Conservation (phyloP, 2,329 filamentous ascomycete species). For the Colletotrichum sansevieriae region DNA sequence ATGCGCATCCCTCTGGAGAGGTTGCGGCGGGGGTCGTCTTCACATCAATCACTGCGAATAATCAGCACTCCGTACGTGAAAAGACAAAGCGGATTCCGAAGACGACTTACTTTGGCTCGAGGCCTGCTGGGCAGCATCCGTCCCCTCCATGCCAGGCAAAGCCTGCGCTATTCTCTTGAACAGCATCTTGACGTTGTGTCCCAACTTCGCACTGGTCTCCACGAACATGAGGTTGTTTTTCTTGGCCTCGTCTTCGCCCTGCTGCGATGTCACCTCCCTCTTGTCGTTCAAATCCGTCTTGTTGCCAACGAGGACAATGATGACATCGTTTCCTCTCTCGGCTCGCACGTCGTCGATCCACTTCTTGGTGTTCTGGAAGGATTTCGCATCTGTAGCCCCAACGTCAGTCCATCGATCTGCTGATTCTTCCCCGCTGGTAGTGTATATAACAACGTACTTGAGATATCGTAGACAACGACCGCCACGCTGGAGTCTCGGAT, state of each 20-base stretch:
- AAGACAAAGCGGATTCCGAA: neutral
- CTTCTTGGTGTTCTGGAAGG: slow-evolving; percentile 98
- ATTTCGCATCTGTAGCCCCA: slow-evolving; percentile 78
- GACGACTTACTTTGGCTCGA: slow-evolving; percentile 79
- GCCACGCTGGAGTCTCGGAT: slow-evolving; percentile 98
- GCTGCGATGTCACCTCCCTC: slow-evolving; percentile 94
- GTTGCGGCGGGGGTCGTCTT: slow-evolving; percentile 81
- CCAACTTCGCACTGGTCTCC: slow-evolving; percentile 97
- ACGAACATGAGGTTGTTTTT: slow-evolving; percentile 99
- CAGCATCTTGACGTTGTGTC: slow-evolving; percentile 97
- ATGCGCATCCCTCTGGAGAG: slow-evolving; percentile 80
- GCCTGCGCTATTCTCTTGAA: slow-evolving; percentile 99
- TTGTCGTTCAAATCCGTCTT: slow-evolving; percentile 99
- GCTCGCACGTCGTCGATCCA: slow-evolving; percentile 99
- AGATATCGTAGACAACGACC: slow-evolving; percentile 99
- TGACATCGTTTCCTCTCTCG: slow-evolving; percentile 97
- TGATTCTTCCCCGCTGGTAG: neutral
- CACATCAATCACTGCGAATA: slow-evolving; percentile 84
- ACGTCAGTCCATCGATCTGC: neutral
- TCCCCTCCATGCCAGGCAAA: slow-evolving; percentile 95
- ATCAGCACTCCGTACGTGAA: slow-evolving; percentile 46
- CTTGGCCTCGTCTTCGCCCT: slow-evolving; percentile 98
- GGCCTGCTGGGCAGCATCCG: slow-evolving; percentile 80
- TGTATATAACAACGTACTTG: slow-evolving; percentile 66
- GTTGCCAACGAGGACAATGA: slow-evolving; percentile 98